Evolutionary conservation across 2,329 filamentous ascomycete genomes (phyloP), one percentile per base, ranked within the genome.

Genomic region (Neonectria faginata): DNA sequence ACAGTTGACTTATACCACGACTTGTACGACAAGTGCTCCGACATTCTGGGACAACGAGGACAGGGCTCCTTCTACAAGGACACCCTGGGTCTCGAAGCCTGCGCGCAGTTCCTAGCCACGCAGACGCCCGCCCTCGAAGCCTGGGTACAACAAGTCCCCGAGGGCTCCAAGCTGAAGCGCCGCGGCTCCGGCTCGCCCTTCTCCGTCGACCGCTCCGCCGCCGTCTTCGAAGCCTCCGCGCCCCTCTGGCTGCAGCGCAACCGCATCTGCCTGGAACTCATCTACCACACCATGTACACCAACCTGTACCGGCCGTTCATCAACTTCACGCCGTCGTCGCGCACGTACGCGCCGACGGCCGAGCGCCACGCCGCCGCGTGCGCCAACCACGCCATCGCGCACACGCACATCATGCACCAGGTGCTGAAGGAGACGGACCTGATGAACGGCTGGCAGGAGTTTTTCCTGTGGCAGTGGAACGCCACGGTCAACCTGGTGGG

Each of bases 271-370:
- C 74, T 83, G 2, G 80, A 83, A 62, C 67, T 82, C 2, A 70
- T 77, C 33, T 83, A 83, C 60, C 80, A 82, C 62, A 78, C 78
- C 47, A 67, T 81, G 7, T 70, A 61, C 33, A 72, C 76, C 25
- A 79, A 78, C 54, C 70, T 82, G 8, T 79, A 77, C 57, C 79
- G 81, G 3, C 79, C 79, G 2, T 79, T 81, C 36, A 78, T 83
- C 53, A 73, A 69, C 58, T 82, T 82, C 56, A 54, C 67, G 20
- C 53, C 57, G 14, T 48, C 45, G 8, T 50, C 29, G 1, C 29
- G 57, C 6, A 62, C 54, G 44, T 60, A 64, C 27, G 64, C 74
- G 1, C 69, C 68, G 9, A 64, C 62, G 2, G 52, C 64, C 3
- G 68, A 73, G 8, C 60, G 66, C 33, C 67, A 67, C 41, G 71